Evolutionary conservation across 768 basidiomycete species (phyloP), one percentile per base, ranked within the genome.

Genomic region (Tylopilus intermedius): DNA sequence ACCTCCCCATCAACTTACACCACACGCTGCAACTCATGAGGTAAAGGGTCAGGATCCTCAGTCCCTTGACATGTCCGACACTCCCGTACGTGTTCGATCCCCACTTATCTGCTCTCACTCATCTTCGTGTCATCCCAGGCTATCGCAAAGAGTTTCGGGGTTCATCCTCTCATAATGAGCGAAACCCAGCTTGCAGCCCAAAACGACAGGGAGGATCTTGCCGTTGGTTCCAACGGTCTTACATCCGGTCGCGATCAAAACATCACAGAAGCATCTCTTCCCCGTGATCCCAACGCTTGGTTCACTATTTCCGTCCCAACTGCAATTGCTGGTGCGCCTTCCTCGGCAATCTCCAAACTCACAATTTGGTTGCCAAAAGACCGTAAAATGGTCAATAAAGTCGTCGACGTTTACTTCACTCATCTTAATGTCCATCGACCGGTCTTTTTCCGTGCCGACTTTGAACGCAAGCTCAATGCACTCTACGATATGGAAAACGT

Each of bases 351-450:
- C 49, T 49, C 73, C 63, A 52, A 65, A 54, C 56, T 75, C 33
- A 63, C 73, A 10, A 71, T 86, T 35, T 90, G 83, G 82, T 71
- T 93, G 15, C 90, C 90, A 22, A 86, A 85, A 64, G 86, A 91
- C 65, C 83, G 86, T 47, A 73, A 74, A 8, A 82, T 84, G 74
- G 80, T 83, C 13, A 68, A 75, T 41, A 70, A 71, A 46, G 80
- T 91, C 56, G 75, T 86, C 52, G 77, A 85, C 11, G 77, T 81
- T 46, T 93, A 91, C 67, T 93, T 93, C 67, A 63, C 71, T 2
- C 82, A 82, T 46, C 87, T 93, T 66, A 90, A 92, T 57, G 65
- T 79, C 58, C 89, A 92, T 63, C 81, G 90, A 2, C 90, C 90
- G 0, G 85, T 90, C 47, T 89, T 84, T 64, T 68, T 77, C 27